phyloP scores from a whole-genome alignment of 2,329 filamentous ascomycete species.

The Lasiodiplodia sp. region DNA sequence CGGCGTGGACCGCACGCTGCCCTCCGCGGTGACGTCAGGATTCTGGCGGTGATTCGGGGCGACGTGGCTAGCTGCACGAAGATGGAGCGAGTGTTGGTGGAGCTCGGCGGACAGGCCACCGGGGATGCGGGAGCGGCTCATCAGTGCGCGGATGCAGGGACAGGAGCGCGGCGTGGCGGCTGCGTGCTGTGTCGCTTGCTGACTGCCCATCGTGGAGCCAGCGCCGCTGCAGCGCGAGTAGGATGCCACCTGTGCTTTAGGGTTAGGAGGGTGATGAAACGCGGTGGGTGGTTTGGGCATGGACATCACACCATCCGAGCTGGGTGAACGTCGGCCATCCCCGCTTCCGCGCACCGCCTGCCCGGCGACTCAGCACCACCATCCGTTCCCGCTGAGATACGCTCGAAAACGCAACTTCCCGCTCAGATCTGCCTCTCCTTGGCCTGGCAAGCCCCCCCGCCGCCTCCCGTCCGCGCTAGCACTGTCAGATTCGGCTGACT shows the following conservation, averaged over 20 bases:
- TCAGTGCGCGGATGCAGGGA: constrained; percentile 3
- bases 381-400: background rate
- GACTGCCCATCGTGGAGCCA: constrained; percentile 12
- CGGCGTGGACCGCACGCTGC: background rate
- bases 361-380: constrained; percentile 13
- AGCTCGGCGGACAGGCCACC: constrained; percentile 8
- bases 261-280: constrained; percentile 17
- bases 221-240: background rate
- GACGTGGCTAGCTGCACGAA: constrained; percentile 16
- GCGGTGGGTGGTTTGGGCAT: background rate
- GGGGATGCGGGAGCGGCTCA: constrained; percentile 21
- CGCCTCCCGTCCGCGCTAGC: constrained; percentile 8
- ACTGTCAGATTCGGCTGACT: background rate
- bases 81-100: constrained; percentile 8
- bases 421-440: constrained; percentile 5
- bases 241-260: background rate
- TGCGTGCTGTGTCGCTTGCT: background rate
- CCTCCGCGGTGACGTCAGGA: constrained; percentile 1
- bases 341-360: background rate
- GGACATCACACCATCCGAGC: background rate
- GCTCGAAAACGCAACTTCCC: background rate
- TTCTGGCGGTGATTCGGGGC: constrained; percentile 15
- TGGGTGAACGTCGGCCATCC: background rate
- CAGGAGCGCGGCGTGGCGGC: background rate
- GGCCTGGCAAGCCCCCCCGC: constrained; percentile 2